Conservation (phyloP, 1,139 yeast species). For the Candida sojae region DNA sequence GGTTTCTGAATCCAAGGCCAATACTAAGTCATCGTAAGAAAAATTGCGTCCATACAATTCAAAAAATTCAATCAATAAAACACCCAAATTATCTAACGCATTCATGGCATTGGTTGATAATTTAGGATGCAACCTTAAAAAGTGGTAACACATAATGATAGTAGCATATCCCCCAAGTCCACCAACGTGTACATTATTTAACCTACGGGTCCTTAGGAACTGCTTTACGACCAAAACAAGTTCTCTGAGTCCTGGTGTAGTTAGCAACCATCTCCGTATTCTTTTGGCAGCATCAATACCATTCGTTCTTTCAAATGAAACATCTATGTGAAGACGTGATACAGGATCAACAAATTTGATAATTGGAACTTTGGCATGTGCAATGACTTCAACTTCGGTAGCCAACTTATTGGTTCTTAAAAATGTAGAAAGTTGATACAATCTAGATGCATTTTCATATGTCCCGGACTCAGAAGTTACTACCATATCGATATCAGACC, state of each 20-base stretch:
- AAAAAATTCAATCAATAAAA: constrained; percentile 85
- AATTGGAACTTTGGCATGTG: constrained; percentile 93
- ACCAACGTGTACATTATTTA: constrained; percentile 93
- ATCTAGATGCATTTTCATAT: constrained; percentile 65
- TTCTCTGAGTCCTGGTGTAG: constrained; percentile 82
- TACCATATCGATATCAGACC: constrained; percentile 96
- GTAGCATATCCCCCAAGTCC: constrained; percentile 96
- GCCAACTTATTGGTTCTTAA: constrained; percentile 67
- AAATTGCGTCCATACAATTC: constrained; percentile 94
- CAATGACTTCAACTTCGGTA: constrained; percentile 77
- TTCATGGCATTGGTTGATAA: constrained; percentile 66
- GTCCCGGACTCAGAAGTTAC: constrained; percentile 65
- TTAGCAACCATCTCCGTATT: constrained; percentile 72
- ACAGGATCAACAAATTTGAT: constrained; percentile 83
- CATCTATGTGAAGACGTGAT: constrained; percentile 78
- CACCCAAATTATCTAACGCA: constrained; percentile 79
- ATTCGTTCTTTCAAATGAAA: constrained; percentile 86
- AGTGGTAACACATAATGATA: constrained; percentile 83
- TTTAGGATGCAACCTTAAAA: constrained; percentile 79
- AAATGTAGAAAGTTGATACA: constrained; percentile 75
- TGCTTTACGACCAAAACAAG: constrained; percentile 85
- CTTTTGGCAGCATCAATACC: constrained; percentile 85
- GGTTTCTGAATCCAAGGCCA: constrained; percentile 56
- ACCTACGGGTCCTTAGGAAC: constrained; percentile 73
- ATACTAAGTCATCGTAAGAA: constrained; percentile 78